Percentiles rank a stretch among this genome's conserved stretches.
These are phyloP conservation scores for Penstemon newberryi DNA, from an alignment of 257 asterid genomes.

Conservation along the genomic window DNA sequence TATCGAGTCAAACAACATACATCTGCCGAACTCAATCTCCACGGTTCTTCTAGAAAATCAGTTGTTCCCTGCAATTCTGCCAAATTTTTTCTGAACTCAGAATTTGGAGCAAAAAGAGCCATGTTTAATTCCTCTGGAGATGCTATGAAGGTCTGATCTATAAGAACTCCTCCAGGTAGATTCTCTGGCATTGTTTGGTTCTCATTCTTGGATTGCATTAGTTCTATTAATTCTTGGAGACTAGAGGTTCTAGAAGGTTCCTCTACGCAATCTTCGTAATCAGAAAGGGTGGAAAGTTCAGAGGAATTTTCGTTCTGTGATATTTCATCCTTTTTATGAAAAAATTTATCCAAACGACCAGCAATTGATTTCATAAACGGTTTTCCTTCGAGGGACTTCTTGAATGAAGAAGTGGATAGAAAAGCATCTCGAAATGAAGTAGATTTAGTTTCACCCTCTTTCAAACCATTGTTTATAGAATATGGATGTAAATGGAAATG, in stretches of 20 bases:
- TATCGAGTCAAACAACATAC: slow-evolving; percentile 51
- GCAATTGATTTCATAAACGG: slow-evolving; percentile 66
- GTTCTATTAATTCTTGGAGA: slow-evolving; percentile 55
- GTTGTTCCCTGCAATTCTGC: slow-evolving; percentile 67
- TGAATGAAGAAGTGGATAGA: slow-evolving; percentile 32
- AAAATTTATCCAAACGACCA: slow-evolving; percentile 62
- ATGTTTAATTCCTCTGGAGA: slow-evolving; percentile 58
- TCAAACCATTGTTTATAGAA: slow-evolving; percentile 21
- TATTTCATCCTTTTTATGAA: slow-evolving; percentile 55
- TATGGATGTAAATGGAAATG: slow-evolving; percentile 32
- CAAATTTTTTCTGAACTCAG: slow-evolving; percentile 54
- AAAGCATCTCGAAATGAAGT: slow-evolving; percentile 37
- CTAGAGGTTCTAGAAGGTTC: slow-evolving; percentile 38
- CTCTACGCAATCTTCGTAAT: slow-evolving; percentile 45
- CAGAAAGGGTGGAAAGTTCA: slow-evolving; percentile 49
- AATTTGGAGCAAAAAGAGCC: slow-evolving; percentile 62
- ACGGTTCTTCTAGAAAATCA: slow-evolving; percentile 65
- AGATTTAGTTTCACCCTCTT: slow-evolving; percentile 33
- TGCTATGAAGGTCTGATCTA: slow-evolving; percentile 57
- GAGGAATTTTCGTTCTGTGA: slow-evolving; percentile 43
- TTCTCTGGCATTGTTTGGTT: slow-evolving; percentile 51
- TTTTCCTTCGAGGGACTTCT: slow-evolving; percentile 54
- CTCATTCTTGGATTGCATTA: slow-evolving; percentile 43
- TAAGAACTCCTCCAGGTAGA: slow-evolving; percentile 71
- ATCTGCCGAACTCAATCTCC: slow-evolving; percentile 62